These are phyloP conservation scores for Dendrobium nobile DNA, from an alignment of 106 monocot species.

Conservation along the genomic window DNA sequence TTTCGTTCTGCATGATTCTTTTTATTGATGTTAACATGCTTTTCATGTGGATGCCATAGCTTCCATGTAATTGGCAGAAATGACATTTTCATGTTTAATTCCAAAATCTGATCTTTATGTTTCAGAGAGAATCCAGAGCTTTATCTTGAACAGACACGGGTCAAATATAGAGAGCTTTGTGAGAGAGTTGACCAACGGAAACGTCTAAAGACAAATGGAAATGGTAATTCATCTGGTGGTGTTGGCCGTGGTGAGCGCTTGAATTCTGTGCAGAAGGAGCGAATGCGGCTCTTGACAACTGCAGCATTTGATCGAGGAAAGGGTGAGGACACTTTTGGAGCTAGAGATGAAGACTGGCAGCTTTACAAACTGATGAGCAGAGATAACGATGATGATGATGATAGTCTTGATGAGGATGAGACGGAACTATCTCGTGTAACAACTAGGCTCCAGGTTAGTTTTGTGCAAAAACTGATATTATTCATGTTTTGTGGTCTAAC, in stretches of 20 bases:
- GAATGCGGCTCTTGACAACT: constrained; percentile 91
- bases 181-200: constrained; percentile 84
- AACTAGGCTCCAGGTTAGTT: constrained; percentile 63
- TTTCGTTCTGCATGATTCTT: neutral
- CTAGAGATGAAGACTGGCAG: constrained; percentile 95
- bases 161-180: constrained; percentile 62
- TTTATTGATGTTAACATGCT: neutral
- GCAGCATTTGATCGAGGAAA: constrained; percentile 96
- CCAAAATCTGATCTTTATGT: neutral
- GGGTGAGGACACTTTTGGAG: constrained; percentile 95
- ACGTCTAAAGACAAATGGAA: constrained; percentile 75
- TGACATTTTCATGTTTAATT: neutral
- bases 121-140: constrained; percentile 87
- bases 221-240: constrained; percentile 48
- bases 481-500: neutral
- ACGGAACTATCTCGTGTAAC: constrained; percentile 68
- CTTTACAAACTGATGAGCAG: constrained; percentile 94
- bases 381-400: constrained; percentile 84
- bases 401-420: constrained; percentile 60
- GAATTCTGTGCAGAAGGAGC: constrained; percentile 88
- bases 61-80: neutral
- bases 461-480: neutral
- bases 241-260: constrained; percentile 87
- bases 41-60: neutral
- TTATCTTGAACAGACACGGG: constrained; percentile 74